A percentile compares a stretch with the other conserved stretches of the same genome.
phyloP scores from a whole-genome alignment of 1,284 basidiomycete species.

The Cutaneotrichosporon cavernicola region DNA sequence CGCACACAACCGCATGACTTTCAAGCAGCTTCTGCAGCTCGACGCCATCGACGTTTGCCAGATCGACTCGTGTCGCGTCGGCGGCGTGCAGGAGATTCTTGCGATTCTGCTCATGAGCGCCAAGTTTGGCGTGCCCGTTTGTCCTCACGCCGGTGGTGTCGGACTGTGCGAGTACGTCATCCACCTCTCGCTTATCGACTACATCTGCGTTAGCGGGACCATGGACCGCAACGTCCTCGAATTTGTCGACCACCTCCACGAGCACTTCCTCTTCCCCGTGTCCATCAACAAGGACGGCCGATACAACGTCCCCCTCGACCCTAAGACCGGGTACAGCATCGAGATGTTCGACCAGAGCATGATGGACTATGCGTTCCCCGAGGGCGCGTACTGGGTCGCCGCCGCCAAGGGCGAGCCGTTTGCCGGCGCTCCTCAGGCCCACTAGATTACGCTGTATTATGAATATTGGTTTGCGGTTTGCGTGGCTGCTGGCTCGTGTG shows the following conservation, averaged over 20 bases:
- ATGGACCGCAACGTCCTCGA: slow-evolving; percentile 85
- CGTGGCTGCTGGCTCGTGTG: neutral
- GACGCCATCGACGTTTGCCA: slow-evolving; percentile 94
- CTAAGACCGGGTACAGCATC: slow-evolving; percentile 54
- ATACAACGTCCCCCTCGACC: slow-evolving; percentile 64
- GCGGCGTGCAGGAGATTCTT: slow-evolving; percentile 89
- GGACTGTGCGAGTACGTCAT: slow-evolving; percentile 71
- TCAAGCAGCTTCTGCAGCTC: slow-evolving; percentile 92
- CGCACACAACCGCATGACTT: slow-evolving; percentile 93
- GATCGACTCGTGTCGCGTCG: slow-evolving; percentile 90
- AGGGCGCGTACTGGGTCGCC: slow-evolving; percentile 54
- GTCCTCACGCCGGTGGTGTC: slow-evolving; percentile 89
- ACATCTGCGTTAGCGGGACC: slow-evolving; percentile 81
- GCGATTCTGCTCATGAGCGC: slow-evolving; percentile 91
- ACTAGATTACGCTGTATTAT: neutral
- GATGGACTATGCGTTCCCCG: slow-evolving; percentile 52
- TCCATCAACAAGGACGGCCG: slow-evolving; percentile 81
- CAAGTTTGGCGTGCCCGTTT: slow-evolving; percentile 80
- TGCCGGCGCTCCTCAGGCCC: neutral
- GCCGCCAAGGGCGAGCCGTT: slow-evolving; percentile 41
- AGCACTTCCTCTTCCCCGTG: slow-evolving; percentile 85
- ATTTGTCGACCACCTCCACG: slow-evolving; percentile 73
- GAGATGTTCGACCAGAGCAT: slow-evolving; percentile 55
- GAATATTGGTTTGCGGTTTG: neutral
- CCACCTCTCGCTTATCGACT: slow-evolving; percentile 71